Base-by-base conservation (phyloP, 257 asterid species). In the Galeopsis tetrahit region DNA sequence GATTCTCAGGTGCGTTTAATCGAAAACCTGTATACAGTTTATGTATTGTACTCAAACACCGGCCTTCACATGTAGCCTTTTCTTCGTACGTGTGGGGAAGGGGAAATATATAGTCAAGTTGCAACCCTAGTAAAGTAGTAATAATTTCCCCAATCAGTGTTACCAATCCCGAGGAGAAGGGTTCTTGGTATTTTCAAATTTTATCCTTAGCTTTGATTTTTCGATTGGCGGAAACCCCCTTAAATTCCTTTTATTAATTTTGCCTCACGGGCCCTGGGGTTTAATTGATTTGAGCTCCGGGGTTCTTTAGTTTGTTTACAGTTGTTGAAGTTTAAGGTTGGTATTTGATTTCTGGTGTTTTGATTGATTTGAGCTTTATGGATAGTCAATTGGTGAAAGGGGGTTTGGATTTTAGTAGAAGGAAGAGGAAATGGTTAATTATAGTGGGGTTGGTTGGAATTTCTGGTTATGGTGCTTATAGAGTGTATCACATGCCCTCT, bases 401-500 rank as follows among this genome's bases (percentile, higher is more conserved):
- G 79, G 88, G 91, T 61, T 75, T 84, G 74, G 83, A 82, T 73
- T 81, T 78, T 67, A 75, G 85, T 52, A 78, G 61, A 5, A 90
- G 82, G 84, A 92, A 84, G 89, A 95, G 66, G 82, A 95, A 78
- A 79, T 95, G 92, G 97, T 75, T 95, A 57, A 67, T 90, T 68
- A 49, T 80, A 32, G 56, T 88, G 68, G 98, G 98, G 15, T 78
- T 90, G 71, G 32, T 83, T 67, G 99, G 98, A 4, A 69, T 88
- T 57, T 92, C 99, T 5, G 80, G 94, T 72, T 95, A 90, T 75
- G 93, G 98, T 46, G 86, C 65, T 44, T 95, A 95, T 71, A 88
- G 76, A 75, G 85, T 84, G 58, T 88, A 86, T 80, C 80, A 88
- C 78, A 72, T 78, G 79, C 96, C 98, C 44, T 87, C 92, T 75